phyloP scores from a whole-genome alignment of 805 yeast species.

The Yarrowia sp. region DNA sequence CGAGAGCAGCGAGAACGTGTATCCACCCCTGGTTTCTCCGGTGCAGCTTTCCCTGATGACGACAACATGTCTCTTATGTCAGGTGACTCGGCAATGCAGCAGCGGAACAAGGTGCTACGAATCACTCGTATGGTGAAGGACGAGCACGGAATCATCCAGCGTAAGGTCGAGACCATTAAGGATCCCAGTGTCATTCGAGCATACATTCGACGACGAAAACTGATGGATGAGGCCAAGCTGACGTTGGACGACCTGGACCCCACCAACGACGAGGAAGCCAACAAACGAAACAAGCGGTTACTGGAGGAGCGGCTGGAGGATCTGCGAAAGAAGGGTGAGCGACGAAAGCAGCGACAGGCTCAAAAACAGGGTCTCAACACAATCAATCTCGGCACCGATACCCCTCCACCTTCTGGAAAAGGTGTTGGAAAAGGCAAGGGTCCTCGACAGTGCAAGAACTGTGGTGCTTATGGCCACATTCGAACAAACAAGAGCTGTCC shows the following conservation, averaged over 20 bases:
- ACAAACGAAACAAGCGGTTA: slow-evolving; percentile 65
- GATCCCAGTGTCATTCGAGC: slow-evolving; percentile 88
- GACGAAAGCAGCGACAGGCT: slow-evolving; percentile 56
- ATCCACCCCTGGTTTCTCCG: background rate
- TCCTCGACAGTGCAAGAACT: slow-evolving; percentile 82
- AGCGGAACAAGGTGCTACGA: slow-evolving; percentile 46
- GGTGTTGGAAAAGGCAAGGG: slow-evolving; percentile 71
- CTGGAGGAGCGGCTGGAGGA: slow-evolving; percentile 81
- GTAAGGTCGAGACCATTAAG: slow-evolving; percentile 69
- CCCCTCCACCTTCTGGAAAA: slow-evolving; percentile 44
- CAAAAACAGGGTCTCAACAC: slow-evolving; percentile 40
- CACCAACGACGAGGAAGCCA: slow-evolving; percentile 80
- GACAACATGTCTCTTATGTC: slow-evolving; percentile 38
- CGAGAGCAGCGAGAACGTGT: slow-evolving; percentile 27
- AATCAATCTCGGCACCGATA: background rate
- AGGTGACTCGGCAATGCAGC: slow-evolving; percentile 32
- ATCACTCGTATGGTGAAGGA: slow-evolving; percentile 81
- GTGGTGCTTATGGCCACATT: slow-evolving; percentile 95
- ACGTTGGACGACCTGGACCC: slow-evolving; percentile 65
- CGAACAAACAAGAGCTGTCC: slow-evolving; percentile 92
- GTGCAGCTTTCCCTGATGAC: slow-evolving; percentile 39
- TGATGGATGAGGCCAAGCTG: slow-evolving; percentile 49
- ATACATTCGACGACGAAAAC: slow-evolving; percentile 68
- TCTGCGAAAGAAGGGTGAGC: slow-evolving; percentile 70
- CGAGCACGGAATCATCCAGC: slow-evolving; percentile 78